Evolutionary conservation across 2,329 filamentous ascomycete species (phyloP).

Genomic region (Ophiognomonia clavigignenti-juglandacearum): DNA sequence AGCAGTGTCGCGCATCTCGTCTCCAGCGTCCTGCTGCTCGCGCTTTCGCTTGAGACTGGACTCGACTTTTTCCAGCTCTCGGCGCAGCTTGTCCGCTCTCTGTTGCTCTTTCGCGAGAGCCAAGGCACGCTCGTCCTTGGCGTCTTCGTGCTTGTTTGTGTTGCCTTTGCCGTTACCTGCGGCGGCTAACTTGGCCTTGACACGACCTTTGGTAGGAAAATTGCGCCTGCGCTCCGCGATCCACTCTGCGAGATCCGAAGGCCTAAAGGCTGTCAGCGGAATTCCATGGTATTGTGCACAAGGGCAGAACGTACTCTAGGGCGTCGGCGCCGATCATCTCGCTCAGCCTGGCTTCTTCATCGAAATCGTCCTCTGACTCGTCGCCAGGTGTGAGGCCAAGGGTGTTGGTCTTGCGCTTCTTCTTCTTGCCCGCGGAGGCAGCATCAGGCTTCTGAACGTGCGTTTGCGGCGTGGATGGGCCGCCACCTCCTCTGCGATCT

Average conservation of each 20-base stretch:
- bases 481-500: slow-evolving; percentile 25
- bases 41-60: slow-evolving; percentile 65
- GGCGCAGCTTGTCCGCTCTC: slow-evolving; percentile 57
- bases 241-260: slow-evolving; percentile 72
- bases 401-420: slow-evolving; percentile 67
- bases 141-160: slow-evolving; percentile 58
- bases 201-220: slow-evolving; percentile 72
- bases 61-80: slow-evolving; percentile 65
- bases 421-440: slow-evolving; percentile 53
- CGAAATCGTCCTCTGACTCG: slow-evolving; percentile 62
- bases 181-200: slow-evolving; percentile 56
- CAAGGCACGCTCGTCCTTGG: slow-evolving; percentile 35
- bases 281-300: slow-evolving; percentile 5
- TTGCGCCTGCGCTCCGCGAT: slow-evolving; percentile 74
- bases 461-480: slow-evolving; percentile 21
- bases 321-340: slow-evolving; percentile 52
- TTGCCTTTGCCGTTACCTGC: slow-evolving; percentile 37
- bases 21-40: slow-evolving; percentile 62
- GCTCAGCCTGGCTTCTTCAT: slow-evolving; percentile 60
- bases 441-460: slow-evolving; percentile 48
- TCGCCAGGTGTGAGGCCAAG: slow-evolving; percentile 66
- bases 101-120: slow-evolving; percentile 47
- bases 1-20: slow-evolving; percentile 53
- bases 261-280: slow-evolving; percentile 31
- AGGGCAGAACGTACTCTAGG: slow-evolving; percentile 43